Evolutionary conservation across 805 yeast species (phyloP).

Genomic region (Babjeviella inositovora): DNA sequence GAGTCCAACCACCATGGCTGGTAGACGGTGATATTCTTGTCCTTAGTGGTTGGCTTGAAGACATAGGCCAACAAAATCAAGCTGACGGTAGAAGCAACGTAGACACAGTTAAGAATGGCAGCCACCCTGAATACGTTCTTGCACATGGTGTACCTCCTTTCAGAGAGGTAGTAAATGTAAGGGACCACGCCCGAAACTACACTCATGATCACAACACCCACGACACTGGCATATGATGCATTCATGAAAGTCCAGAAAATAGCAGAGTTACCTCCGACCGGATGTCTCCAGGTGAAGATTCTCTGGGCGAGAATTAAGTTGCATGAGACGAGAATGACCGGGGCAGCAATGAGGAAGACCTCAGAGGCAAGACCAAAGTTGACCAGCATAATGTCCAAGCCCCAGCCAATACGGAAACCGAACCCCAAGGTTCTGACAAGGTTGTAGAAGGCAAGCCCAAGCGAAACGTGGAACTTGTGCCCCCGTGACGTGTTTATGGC

Average conservation of each 20-base stretch:
- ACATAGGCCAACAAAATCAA: constrained; percentile 19
- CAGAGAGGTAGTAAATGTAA: constrained; percentile 11
- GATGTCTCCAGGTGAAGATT: constrained; percentile 24
- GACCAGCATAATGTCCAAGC: constrained; percentile 8
- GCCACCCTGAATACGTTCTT: constrained; percentile 7
- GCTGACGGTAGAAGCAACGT: constrained; percentile 18
- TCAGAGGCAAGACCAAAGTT: constrained; percentile 11
- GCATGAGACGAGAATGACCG: constrained; percentile 15
- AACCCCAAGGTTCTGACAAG: constrained; percentile 13
- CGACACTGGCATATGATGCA: constrained; percentile 11
- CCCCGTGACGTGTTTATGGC: constrained; percentile 12
- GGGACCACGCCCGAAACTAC: constrained; percentile 14
- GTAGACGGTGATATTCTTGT: constrained; percentile 22
- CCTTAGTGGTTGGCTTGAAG: constrained; percentile 23
- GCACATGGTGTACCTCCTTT: constrained; percentile 7
- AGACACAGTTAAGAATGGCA: constrained; percentile 3
- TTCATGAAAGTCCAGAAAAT: constrained; percentile 16
- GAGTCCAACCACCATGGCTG: constrained; percentile 31
- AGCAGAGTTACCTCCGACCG: constrained; percentile 18
- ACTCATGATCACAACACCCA: constrained; percentile 14
- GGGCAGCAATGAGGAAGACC: constrained; percentile 14
- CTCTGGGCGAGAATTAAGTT: constrained; percentile 21
- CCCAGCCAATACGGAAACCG: constrained; percentile 13
- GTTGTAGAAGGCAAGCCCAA: constrained; percentile 14
- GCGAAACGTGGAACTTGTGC: constrained; percentile 15